These are phyloP conservation scores for Trichoderma arundinaceum DNA, from an alignment of 2,329 filamentous ascomycete species.

Conservation along the genomic window DNA sequence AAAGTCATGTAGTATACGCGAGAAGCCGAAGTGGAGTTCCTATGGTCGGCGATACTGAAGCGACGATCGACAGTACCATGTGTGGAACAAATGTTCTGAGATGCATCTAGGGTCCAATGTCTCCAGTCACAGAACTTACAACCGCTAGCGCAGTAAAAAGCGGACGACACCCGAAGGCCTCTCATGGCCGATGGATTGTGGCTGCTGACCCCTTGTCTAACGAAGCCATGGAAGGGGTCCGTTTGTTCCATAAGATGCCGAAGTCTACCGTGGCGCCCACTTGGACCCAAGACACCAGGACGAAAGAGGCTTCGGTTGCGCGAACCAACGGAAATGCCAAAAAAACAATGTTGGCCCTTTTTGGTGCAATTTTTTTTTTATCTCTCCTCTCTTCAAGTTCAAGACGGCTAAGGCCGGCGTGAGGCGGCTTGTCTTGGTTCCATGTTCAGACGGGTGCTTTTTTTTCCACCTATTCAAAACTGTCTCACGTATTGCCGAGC, in stretches of 20 bases:
- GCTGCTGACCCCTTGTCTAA: slow-evolving; percentile 15
- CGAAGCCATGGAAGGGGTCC: slow-evolving; percentile 26
- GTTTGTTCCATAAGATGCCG: slow-evolving; percentile 30
- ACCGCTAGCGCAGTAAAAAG: slow-evolving; percentile 22
- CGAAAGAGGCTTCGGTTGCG: slow-evolving; percentile 28
- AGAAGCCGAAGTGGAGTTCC: slow-evolving; percentile 22
- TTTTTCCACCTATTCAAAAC: background rate
- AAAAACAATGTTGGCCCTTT: slow-evolving; percentile 1
- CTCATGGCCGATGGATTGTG: slow-evolving; percentile 20
- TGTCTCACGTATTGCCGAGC: slow-evolving; percentile 18
- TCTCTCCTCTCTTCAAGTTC: background rate
- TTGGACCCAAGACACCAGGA: slow-evolving; percentile 18
- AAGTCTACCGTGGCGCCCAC: slow-evolving; percentile 25
- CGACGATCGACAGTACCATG: slow-evolving; percentile 27
- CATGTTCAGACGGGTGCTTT: background rate
- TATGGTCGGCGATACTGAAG: slow-evolving; percentile 18
- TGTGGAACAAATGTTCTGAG: slow-evolving; percentile 14
- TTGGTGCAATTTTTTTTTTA: background rate
- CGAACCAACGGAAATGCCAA: slow-evolving; percentile 13
- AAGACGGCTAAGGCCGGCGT: slow-evolving; percentile 13
- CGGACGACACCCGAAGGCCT: background rate
- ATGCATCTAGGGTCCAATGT: slow-evolving; percentile 30
- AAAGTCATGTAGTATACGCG: background rate
- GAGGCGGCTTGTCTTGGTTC: slow-evolving; percentile 8
- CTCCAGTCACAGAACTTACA: background rate